Evolutionary conservation across 2,329 filamentous ascomycete species (phyloP).

Genomic region (Pseudocercospora musae): DNA sequence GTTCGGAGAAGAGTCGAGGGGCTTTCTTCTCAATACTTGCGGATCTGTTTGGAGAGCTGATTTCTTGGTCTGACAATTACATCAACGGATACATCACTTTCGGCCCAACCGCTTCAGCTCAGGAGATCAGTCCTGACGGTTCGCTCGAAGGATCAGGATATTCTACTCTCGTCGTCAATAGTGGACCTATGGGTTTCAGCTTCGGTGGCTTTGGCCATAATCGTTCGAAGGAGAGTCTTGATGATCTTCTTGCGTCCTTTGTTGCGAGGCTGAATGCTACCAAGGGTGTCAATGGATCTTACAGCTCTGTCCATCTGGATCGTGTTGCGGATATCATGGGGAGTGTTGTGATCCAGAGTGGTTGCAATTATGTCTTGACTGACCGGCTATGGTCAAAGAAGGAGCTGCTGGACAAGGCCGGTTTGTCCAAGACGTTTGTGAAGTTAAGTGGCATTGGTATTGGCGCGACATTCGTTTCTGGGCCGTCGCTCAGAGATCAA

Average conservation of each 20-base stretch:
- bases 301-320: background rate
- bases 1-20: background rate
- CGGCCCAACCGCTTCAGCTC: background rate
- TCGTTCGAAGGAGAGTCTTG: background rate
- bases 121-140: background rate
- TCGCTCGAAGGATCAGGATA: background rate
- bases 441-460: background rate
- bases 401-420: background rate
- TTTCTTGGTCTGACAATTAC: background rate
- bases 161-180: background rate
- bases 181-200: background rate
- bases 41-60: background rate
- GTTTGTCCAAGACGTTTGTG: background rate
- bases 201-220: background rate
- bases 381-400: background rate
- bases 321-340: background rate
- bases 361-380: background rate
- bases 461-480: background rate
- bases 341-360: background rate
- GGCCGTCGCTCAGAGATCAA: background rate
- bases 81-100: background rate
- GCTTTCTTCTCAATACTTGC: background rate
- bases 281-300: background rate
- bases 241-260: background rate
- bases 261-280: background rate